A percentile compares a stretch with the other conserved stretches of the same genome.
Evolutionary conservation across 2,329 filamentous ascomycete genomes (phyloP).

Genomic region (Simplicillium aogashimaense): DNA sequence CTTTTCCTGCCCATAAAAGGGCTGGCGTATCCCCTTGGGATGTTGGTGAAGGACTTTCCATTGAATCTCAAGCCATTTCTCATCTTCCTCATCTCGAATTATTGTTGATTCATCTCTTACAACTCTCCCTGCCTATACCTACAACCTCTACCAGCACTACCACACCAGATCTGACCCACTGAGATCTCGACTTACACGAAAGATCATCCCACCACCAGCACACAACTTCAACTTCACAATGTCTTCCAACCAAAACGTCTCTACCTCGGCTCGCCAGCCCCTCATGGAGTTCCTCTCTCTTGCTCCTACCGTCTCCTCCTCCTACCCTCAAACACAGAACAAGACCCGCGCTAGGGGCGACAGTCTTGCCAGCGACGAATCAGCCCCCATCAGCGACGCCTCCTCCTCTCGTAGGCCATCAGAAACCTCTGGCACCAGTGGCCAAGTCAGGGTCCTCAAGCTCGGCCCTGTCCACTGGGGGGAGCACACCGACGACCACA

Average conservation of each 20-base stretch:
- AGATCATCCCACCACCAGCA: no score
- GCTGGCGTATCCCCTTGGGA: no score
- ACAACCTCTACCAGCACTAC: no score
- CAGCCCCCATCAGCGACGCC: constrained; percentile 14
- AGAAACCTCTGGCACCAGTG: constrained; percentile 26
- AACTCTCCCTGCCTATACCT: no score
- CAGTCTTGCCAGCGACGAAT: constrained; percentile 10
- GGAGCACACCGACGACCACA: constrained; percentile 46
- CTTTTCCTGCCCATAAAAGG: no score
- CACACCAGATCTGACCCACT: no score
- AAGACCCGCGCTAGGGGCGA: constrained; percentile 14
- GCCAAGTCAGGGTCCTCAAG: constrained; percentile 45
- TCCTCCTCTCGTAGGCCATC: constrained; percentile 37
- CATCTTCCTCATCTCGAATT: no score
- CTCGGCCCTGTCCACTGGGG: constrained; percentile 56
- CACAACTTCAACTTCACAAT: not conserved
- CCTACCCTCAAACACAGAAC: constrained; percentile 37
- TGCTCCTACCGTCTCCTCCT: constrained; percentile 46
- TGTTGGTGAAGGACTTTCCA: no score
- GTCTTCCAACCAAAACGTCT: not conserved
- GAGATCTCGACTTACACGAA: no score
- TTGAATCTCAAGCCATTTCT: no score
- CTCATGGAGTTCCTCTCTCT: constrained; percentile 39
- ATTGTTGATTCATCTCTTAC: no score
- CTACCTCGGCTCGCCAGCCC: constrained; percentile 5